Conservation (phyloP, 805 yeast genomes). For the Kregervanrija pseudodelftensis region DNA sequence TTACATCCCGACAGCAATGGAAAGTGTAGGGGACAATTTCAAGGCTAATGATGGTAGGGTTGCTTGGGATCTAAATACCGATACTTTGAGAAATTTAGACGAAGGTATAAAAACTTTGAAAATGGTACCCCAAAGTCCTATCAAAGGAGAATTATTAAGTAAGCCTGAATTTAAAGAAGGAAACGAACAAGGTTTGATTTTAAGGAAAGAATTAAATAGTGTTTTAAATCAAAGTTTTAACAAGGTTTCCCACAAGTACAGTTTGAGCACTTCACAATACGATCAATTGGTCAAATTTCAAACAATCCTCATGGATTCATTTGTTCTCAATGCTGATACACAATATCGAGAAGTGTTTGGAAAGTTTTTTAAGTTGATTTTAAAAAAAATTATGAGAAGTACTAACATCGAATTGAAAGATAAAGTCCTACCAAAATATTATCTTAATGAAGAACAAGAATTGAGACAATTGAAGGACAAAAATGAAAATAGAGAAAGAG, state of each 20-base stretch:
- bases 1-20: slow-evolving; percentile 28
- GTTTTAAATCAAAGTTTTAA: slow-evolving; percentile 36
- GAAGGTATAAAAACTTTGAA: slow-evolving; percentile 4
- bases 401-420: slow-evolving; percentile 20
- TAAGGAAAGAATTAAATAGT: slow-evolving; percentile 26
- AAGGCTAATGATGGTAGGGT: neutral
- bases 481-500: slow-evolving; percentile 13
- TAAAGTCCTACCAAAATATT: slow-evolving; percentile 21
- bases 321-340: slow-evolving; percentile 20
- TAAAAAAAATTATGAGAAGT: slow-evolving; percentile 27
- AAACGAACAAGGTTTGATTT: slow-evolving; percentile 9
- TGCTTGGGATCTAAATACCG: slow-evolving; percentile 5
- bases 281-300: slow-evolving; percentile 36
- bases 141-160: neutral
- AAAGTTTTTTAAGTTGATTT: slow-evolving; percentile 23
- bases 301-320: slow-evolving; percentile 25
- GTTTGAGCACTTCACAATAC: slow-evolving; percentile 47
- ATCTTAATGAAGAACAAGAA: slow-evolving; percentile 17
- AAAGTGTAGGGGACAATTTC: neutral
- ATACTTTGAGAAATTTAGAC: slow-evolving; percentile 1
- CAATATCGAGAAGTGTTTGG: slow-evolving; percentile 24
- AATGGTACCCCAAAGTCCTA: slow-evolving; percentile 18
- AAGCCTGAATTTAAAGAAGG: slow-evolving; percentile 2
- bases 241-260: slow-evolving; percentile 41
- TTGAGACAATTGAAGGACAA: slow-evolving; percentile 5